A percentile compares a stretch with the other conserved stretches of the same genome.
Evolutionary conservation across 495 filamentous ascomycete species (phyloP).

Genomic region (Aspergillus asperescens): DNA sequence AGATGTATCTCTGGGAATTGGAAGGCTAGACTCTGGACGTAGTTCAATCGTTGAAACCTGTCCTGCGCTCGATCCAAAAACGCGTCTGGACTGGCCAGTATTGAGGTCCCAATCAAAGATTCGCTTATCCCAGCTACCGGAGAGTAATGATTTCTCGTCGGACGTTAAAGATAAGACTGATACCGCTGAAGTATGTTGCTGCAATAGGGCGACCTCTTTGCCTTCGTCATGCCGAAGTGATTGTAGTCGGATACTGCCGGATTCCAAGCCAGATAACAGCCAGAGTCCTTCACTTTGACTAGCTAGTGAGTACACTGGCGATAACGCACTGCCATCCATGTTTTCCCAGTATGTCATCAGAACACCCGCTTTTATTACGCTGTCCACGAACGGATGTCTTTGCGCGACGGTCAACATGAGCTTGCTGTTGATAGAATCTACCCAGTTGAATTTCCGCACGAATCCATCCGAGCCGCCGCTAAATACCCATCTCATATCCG

Average conservation of each 20-base stretch:
- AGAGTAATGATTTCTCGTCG: conserved; percentile 83
- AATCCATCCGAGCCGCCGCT: conserved; percentile 92
- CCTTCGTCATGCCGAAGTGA: conserved; percentile 95
- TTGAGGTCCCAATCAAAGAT: conserved; percentile 95
- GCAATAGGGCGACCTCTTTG: conserved; percentile 72
- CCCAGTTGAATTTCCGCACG: conserved; percentile 92
- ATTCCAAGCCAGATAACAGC: conserved; percentile 85
- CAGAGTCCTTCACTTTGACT: conserved; percentile 85
- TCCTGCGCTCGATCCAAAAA: conserved; percentile 67
- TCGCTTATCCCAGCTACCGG: conserved; percentile 93
- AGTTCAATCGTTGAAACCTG: conserved; percentile 88
- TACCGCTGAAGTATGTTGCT: conserved; percentile 85
- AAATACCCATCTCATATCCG: conserved; percentile 93
- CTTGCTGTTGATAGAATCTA: conserved; percentile 91
- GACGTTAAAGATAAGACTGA: conserved; percentile 76
- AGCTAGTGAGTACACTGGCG: conserved; percentile 90
- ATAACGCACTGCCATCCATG: conserved; percentile 53
- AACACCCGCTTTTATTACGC: conserved; percentile 88
- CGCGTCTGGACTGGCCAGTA: conserved; percentile 68
- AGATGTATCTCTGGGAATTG: conserved; percentile 67
- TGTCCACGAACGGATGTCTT: conserved; percentile 94
- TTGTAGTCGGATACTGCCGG: conserved; percentile 87
- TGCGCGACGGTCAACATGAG: conserved; percentile 92
- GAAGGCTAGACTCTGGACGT: conserved; percentile 67
- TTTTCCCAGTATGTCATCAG: conserved; percentile 98